Evolutionary conservation across 768 basidiomycete species (phyloP).

Genomic region (Tremella mesenterica): DNA sequence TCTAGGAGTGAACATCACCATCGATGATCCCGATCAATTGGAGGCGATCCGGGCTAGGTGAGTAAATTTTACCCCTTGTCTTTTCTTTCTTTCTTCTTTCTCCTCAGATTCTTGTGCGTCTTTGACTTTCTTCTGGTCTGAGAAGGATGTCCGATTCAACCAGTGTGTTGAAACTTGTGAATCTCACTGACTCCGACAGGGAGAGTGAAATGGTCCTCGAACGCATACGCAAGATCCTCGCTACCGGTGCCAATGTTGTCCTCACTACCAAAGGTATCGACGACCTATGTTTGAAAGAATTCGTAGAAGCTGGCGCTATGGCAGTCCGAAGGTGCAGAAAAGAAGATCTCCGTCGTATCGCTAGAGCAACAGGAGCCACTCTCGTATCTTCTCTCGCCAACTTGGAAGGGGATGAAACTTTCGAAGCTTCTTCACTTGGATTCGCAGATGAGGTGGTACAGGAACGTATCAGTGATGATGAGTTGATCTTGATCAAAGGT

Average conservation of each 20-base stretch:
- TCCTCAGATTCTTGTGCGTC: no score
- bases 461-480: slow-evolving; percentile 96
- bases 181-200: slow-evolving; percentile 48
- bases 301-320: slow-evolving; percentile 98
- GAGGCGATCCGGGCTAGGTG: slow-evolving; percentile 92
- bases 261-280: slow-evolving; percentile 98
- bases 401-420: slow-evolving; percentile 95
- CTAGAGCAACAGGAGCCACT: slow-evolving; percentile 91
- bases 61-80: slow-evolving; percentile 30
- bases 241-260: slow-evolving; percentile 90
- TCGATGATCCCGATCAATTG: slow-evolving; percentile 90
- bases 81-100: background rate
- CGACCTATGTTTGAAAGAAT: slow-evolving; percentile 95
- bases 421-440: slow-evolving; percentile 84
- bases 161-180: no score
- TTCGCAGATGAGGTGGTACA: slow-evolving; percentile 91
- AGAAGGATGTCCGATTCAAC: no score
- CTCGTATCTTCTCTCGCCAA: slow-evolving; percentile 87
- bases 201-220: slow-evolving; percentile 95
- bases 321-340: slow-evolving; percentile 95
- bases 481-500: slow-evolving; percentile 92
- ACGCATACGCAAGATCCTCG: slow-evolving; percentile 89
- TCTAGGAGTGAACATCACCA: slow-evolving; percentile 90
- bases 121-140: no score
- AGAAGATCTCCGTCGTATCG: slow-evolving; percentile 92